These are phyloP conservation scores for Salix suchowensis DNA, from an alignment of 345 rosid genomes.

Conservation along the genomic window DNA sequence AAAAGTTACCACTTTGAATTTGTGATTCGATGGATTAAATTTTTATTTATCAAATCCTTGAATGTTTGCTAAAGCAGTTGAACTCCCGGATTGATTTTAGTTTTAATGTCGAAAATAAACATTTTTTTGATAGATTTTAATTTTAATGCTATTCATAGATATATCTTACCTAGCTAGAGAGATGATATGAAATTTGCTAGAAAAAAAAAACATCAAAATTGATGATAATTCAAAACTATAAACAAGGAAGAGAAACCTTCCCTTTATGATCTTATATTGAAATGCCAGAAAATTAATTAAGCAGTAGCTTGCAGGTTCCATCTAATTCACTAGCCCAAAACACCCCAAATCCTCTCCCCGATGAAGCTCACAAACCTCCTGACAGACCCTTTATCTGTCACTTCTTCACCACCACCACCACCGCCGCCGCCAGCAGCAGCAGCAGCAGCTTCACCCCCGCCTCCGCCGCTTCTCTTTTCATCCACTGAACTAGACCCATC, in stretches of 20 bases:
- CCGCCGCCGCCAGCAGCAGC: neutral
- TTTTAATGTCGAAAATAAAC: too few species aligned
- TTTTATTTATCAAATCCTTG: neutral
- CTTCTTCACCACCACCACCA: constrained; percentile 17
- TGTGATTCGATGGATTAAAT: too few species aligned
- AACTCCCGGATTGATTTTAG: neutral
- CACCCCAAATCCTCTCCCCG: constrained; percentile 73
- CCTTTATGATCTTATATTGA: neutral
- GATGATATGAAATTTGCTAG: neutral
- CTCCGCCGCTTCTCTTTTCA: constrained; percentile 3
- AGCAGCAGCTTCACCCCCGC: neutral
- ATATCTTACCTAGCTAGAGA: neutral
- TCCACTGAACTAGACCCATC: constrained; percentile 20
- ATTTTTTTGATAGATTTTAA: too few species aligned
- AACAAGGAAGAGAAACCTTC: neutral
- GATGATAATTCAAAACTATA: neutral
- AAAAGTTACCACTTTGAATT: too few species aligned
- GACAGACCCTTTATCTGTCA: constrained; percentile 31
- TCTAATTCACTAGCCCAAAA: constrained; percentile 33
- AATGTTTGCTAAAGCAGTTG: neutral
- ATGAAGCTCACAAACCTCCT: constrained; percentile 52
- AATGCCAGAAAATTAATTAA: neutral
- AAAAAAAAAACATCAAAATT: neutral
- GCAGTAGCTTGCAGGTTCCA: neutral
- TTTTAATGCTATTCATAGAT: too few species aligned